Base-by-base conservation (phyloP, 1,284 basidiomycete species). In the Ustilago hordei region DNA sequence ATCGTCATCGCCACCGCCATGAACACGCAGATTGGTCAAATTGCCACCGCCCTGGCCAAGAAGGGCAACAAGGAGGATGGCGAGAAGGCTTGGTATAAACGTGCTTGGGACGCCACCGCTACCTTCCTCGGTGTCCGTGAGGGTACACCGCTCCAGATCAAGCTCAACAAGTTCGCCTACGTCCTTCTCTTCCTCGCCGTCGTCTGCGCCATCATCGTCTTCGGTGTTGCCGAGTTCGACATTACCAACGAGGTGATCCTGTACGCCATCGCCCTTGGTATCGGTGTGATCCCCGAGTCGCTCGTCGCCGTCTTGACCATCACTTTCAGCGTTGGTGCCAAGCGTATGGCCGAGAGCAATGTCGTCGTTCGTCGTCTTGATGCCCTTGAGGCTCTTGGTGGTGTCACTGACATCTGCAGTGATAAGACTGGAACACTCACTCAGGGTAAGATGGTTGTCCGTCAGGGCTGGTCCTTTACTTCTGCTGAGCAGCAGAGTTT, bases 61-160 rank as follows among this genome's bases (percentile, higher is more conserved):
- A 71, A 69, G 43, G 60, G 69, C 6, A 39, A 52, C 55, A 69
- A 59, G 31, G 64, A 70, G 31, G 63, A 62, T 17, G 53, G 11
- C n/a, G 50, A 60, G 15, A 55, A 64, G 13, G 59, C 69, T 38
- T 78, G 67, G 64, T 76, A 71, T 56, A 68, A 69, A 55, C 74
- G 80, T 15, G 57, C 62, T 12, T 83, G 81, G 81, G 78, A 80
- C 39, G 48, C 76, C 31, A 70, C 62, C 38, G 80, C 81, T 43
- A 69, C 56, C 41, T 80, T 80, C 71, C 76, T 89, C n/a, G 89
- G 89, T 54, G 81, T 89, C 5, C 86, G 85, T 19, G 87, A 87
- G 31, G 89, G 87, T 7, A 91, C 90, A 0, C 91, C 90, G 1
- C 88, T 91, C 5, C 91, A 91, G 84, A 90, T 90, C 83, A 91